Conservation (phyloP, 2,329 filamentous ascomycete species). For the Tolypocladium amazonense region DNA sequence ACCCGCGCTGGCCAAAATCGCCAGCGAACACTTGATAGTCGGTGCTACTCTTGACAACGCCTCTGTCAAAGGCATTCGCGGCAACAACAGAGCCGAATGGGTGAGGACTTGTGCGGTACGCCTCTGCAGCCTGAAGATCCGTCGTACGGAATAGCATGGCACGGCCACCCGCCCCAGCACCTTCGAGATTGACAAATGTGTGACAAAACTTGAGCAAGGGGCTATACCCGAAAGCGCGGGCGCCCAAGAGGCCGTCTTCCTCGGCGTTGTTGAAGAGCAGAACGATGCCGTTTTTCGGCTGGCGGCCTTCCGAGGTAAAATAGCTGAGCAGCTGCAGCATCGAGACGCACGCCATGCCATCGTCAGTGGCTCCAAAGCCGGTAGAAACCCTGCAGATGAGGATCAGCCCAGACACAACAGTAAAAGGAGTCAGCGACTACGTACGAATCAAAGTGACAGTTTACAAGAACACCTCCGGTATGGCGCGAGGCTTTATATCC, state of each 20-base stretch:
- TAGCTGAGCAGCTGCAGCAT: slow-evolving; percentile 78
- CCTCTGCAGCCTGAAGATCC: slow-evolving; percentile 73
- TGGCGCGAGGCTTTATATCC: slow-evolving; percentile 36
- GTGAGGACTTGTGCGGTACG: slow-evolving; percentile 60
- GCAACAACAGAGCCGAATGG: slow-evolving; percentile 79
- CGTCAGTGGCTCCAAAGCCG: slow-evolving; percentile 86
- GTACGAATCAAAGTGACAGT: slow-evolving; percentile 80
- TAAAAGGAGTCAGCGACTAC: slow-evolving; percentile 9
- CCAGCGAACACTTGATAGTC: slow-evolving; percentile 80
- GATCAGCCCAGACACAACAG: slow-evolving; percentile 6
- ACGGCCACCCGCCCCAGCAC: slow-evolving; percentile 81
- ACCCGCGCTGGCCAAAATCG: slow-evolving; percentile 68
- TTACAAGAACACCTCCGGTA: slow-evolving; percentile 76
- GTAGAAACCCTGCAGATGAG: slow-evolving; percentile 60
- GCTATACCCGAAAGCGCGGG: slow-evolving; percentile 73
- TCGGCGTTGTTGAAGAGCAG: slow-evolving; percentile 91
- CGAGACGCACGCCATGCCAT: slow-evolving; percentile 82
- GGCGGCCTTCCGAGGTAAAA: slow-evolving; percentile 62
- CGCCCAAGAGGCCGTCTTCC: slow-evolving; percentile 85
- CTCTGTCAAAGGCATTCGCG: slow-evolving; percentile 72
- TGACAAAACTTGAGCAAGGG: slow-evolving; percentile 71
- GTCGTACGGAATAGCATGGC: slow-evolving; percentile 82
- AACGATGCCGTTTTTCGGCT: slow-evolving; percentile 71
- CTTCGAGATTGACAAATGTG: slow-evolving; percentile 90
- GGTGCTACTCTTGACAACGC: slow-evolving; percentile 73